Base-by-base conservation (phyloP, 164 flowering plant genomes). In the Stephania cephalantha region DNA sequence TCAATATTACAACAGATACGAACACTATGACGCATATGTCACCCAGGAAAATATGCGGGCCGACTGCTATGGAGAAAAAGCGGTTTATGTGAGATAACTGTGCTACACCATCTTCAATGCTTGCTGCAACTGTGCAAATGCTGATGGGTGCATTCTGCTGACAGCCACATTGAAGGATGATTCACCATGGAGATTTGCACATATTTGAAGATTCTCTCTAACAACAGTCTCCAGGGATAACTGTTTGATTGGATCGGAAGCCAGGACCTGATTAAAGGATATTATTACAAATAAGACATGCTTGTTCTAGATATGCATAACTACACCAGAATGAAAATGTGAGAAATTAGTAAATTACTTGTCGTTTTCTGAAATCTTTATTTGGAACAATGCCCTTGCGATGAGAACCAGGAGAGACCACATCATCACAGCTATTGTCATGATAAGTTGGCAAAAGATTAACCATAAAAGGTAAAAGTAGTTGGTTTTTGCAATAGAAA, bases 151-250 rank as follows among this genome's bases (percentile, higher is more conserved):
- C 88, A 95, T 90, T 82, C 87, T 85, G 71, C 89, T 74, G 22
- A 96, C 88, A 68, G 92, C 93, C 17, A 85, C 73, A 85, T 91
- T 88, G 71, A 96, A 96, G 67, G 83, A 78, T 70, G 97, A 76
- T 48, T 93, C 97, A 29, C 99, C 98, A 85, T 95, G 97, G 82
- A 95, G 87, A 29, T 87, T 75, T 71, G 96, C 90, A 84, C 98
- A 95, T 2, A 87, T 87, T 82, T 89, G 93, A 83, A 95, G 97
- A 79, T 93, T 93, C 30, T 92, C 93, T 71, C 89, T 83, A 75
- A 93, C 86, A 17, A 88, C 85, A n/a, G 82, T 84, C 79, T 91
- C 97, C 74, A 96, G 65, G 22, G 98, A 88, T 79, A 87, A 69
- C 68, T 85, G 88, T 77, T 87, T 87, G 78, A 94, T 85, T 70